Evolutionary conservation across 345 rosid species (phyloP), one percentile per base, ranked within the genome.

Genomic region (Aurinia saxatilis): DNA sequence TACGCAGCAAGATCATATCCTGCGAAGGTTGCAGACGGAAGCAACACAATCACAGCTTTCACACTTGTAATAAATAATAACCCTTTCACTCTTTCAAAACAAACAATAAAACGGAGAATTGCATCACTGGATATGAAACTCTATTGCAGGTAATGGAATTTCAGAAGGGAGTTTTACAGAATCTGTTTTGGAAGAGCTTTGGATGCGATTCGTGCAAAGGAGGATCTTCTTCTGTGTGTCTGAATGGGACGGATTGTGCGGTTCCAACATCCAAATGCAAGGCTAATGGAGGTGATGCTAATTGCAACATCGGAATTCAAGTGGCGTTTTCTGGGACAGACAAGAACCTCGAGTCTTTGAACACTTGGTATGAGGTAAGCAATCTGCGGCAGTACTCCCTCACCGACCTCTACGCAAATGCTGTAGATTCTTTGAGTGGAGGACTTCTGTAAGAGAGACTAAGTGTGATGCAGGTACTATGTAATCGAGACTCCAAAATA

Each of bases 1-100:
- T 90, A 93, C 30, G 97, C 99, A 37, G 99, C 97, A 31, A 85
- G 99, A 78, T 93, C 99, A 3, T 39, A 60, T 5, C 95, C 95
- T 45, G 66, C 74, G 5, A 75, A 81, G 67, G 86, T 90, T 46
- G 84, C 89, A 9, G 90, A 93, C 51, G 46, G 27, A 57, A 72
- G 65, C 31, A 81, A 78, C 81, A 85, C 79, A 15, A 83, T 93
- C 21, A 90, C 88, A n/a, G 77, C 82, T 70, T 85, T 85, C 63
- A 93, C 99, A 10, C 77, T 93, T 84, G 99, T 93, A 82, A 75
- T 82, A 80, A 75, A 45, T 5, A 21, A 21, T 11, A 59, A 9
- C 53, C 47, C 11, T 51, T 42, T 33, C 16, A 37, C 48, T 6
- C 23, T n/a, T 7, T 27, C 12, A 1, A 2, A 38, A 48, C 46